Conservation (phyloP, 495 filamentous ascomycete species). For the Penicillium roqueforti region DNA sequence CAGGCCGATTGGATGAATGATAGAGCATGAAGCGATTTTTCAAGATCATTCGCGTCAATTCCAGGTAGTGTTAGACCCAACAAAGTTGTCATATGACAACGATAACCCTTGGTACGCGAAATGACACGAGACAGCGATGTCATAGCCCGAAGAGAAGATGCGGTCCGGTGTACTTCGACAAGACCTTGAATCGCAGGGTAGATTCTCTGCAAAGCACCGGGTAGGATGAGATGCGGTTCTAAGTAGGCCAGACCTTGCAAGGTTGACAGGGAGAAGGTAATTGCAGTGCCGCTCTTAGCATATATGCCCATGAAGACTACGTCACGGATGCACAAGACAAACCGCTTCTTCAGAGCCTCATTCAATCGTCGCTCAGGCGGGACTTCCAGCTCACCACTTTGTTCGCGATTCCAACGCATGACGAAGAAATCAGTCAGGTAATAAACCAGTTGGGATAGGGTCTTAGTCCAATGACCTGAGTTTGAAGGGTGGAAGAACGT, state of each 20-base stretch:
- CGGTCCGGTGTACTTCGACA: slow-evolving; percentile 95
- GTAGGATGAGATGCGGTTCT: slow-evolving; percentile 88
- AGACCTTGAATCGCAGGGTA: slow-evolving; percentile 95
- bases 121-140: slow-evolving; percentile 87
- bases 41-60: slow-evolving; percentile 96
- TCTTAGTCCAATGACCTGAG: slow-evolving; percentile 86
- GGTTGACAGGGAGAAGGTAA: slow-evolving; percentile 85
- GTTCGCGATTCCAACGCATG: slow-evolving; percentile 95
- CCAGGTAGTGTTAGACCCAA: slow-evolving; percentile 89
- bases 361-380: slow-evolving; percentile 76
- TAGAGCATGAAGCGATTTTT: slow-evolving; percentile 90
- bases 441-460: slow-evolving; percentile 83
- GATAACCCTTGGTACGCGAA: slow-evolving; percentile 83
- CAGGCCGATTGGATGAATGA: slow-evolving; percentile 92
- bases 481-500: slow-evolving; percentile 99
- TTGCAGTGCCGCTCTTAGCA: slow-evolving; percentile 84
- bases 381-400: slow-evolving; percentile 82
- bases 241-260: slow-evolving; percentile 85
- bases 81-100: slow-evolving; percentile 91
- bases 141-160: slow-evolving; percentile 84
- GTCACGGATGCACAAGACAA: slow-evolving; percentile 85
- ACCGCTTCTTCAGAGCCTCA: slow-evolving; percentile 74
- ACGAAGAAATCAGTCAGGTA: slow-evolving; percentile 96
- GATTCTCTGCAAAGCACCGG: slow-evolving; percentile 90
- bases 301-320: slow-evolving; percentile 99